A percentile compares a stretch with the other conserved stretches of the same genome.
Evolutionary conservation across 2,329 filamentous ascomycete genomes (phyloP).

Genomic region (Claviceps spartinae): DNA sequence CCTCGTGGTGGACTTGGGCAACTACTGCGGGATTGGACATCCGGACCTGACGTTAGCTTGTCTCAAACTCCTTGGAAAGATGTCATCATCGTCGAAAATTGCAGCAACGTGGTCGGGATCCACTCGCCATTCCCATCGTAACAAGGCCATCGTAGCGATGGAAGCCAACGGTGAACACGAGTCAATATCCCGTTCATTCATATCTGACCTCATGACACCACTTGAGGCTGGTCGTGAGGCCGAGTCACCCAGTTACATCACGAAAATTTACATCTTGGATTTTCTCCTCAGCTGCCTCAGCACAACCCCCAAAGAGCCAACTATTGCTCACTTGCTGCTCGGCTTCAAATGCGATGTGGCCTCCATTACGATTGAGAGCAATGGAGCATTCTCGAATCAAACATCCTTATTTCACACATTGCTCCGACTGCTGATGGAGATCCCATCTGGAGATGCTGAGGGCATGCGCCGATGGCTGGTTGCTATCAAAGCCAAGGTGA

Average conservation of each 20-base stretch:
- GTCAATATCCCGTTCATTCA: conserved; percentile 62
- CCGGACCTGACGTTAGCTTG: conserved; percentile 68
- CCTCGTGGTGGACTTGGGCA: conserved; percentile 68
- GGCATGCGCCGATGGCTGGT: conserved; percentile 56
- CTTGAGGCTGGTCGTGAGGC: conserved; percentile 63
- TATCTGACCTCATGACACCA: conserved; percentile 50
- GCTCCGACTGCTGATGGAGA: conserved; percentile 54
- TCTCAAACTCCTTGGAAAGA: conserved; percentile 68
- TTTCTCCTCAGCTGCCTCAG: conserved; percentile 73
- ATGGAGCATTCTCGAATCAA: conserved; percentile 56
- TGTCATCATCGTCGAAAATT: conserved; percentile 72
- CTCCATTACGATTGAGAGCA: conserved; percentile 51
- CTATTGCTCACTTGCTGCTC: conserved; percentile 78
- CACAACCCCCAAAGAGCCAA: conserved; percentile 62
- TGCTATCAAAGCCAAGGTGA: conserved; percentile 51
- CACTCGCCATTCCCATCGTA: conserved; percentile 50
- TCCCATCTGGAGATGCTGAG: conserved; percentile 49
- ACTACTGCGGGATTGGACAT: conserved; percentile 77
- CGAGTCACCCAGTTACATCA: conserved; percentile 58
- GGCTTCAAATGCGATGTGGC: conserved; percentile 71
- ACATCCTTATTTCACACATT: conserved; percentile 76
- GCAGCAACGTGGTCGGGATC: conserved; percentile 54
- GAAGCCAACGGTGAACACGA: conserved; percentile 70
- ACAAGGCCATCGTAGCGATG: conserved; percentile 79
- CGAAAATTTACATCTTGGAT: conserved; percentile 73